phyloP scores from a whole-genome alignment of 495 filamentous ascomycete species.

The Friedmanniomyces simplex region DNA sequence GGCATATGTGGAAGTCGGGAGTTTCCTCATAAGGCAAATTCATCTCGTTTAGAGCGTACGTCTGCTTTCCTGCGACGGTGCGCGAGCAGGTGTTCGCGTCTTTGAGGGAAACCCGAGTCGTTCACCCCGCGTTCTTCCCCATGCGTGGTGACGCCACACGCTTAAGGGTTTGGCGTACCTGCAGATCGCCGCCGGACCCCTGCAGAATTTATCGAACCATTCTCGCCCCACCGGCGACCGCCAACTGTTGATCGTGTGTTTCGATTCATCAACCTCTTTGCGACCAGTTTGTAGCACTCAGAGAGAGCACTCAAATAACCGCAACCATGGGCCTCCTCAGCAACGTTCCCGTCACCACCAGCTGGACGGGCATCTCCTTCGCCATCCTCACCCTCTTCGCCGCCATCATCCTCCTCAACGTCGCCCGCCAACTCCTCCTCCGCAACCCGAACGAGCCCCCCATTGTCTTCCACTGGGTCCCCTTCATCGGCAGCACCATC shows the following conservation, averaged over 20 bases:
- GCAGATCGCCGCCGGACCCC: not conserved
- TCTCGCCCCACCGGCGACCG: too few species aligned
- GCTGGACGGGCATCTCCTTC: slow-evolving; percentile 17
- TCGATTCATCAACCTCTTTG: too few species aligned
- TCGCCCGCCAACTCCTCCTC: slow-evolving; percentile 33
- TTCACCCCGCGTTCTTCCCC: too few species aligned
- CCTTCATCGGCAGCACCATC: slow-evolving; percentile 52
- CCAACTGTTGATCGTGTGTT: too few species aligned
- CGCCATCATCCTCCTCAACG: slow-evolving; percentile 29
- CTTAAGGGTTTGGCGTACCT: not conserved
- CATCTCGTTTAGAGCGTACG: too few species aligned
- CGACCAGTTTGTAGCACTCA: not conserved
- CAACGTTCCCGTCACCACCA: slow-evolving; percentile 19
- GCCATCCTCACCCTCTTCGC: slow-evolving; percentile 21
- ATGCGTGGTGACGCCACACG: not conserved
- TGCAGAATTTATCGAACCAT: too few species aligned
- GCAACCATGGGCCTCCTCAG: slow-evolving; percentile 31
- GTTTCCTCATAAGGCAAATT: too few species aligned
- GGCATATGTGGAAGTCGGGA: too few species aligned
- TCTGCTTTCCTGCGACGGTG: too few species aligned
- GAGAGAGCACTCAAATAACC: not conserved
- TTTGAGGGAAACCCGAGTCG: too few species aligned
- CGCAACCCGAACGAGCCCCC: slow-evolving; percentile 45
- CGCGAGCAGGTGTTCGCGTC: too few species aligned
- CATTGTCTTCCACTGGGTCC: slow-evolving; percentile 56